Evolutionary conservation across 2,329 filamentous ascomycete species (phyloP), one percentile per base, ranked within the genome.

Genomic region (Byssoonygena ceratinophila): DNA sequence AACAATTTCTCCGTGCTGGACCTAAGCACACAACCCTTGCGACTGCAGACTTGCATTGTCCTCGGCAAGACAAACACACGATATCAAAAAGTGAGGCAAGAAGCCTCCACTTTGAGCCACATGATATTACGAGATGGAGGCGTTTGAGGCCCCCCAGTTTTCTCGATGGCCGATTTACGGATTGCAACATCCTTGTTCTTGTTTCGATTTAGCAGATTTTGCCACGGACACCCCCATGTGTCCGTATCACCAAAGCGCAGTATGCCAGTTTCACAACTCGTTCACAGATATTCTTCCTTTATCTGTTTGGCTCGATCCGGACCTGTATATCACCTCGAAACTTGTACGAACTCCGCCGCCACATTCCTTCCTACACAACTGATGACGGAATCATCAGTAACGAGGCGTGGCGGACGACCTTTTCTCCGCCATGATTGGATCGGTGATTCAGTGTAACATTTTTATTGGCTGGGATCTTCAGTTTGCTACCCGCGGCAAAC

Each of bases 31-130:
- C 49, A 46, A 52, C 25, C n/a, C 18, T 25, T 34, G 4, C 14
- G 22, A 27, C 46, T 46, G 22, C 14, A 36, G 11, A 18, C 22
- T 31, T 22, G 18, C 36, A 37, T 36, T 37, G 18, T n/a, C 20
- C 11, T 37, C 11, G 27, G 20, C 31, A 37, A 37, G 31, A n/a
- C 44, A 46, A 46, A 8, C 45, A 27, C 45, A 20, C 9, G 11
- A 27, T 27, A n/a, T 23, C 18, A 18, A 18, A 23, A 34, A 47
- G 45, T 47, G 45, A 47, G 45, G 45, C 44, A 29, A 23, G 43
- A 9, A 46, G 18, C 23, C 1, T 37, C 20, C 16, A 36, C 14
- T 2, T 41, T 37, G 45, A 37, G 14, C 31, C 45, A 37, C 45
- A 47, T 47, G 45, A 36, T 29, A 14, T 36, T 27, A 20, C 37